Evolutionary conservation across 495 filamentous ascomycete genomes (phyloP).

Genomic region (Penicillium diatomitis): DNA sequence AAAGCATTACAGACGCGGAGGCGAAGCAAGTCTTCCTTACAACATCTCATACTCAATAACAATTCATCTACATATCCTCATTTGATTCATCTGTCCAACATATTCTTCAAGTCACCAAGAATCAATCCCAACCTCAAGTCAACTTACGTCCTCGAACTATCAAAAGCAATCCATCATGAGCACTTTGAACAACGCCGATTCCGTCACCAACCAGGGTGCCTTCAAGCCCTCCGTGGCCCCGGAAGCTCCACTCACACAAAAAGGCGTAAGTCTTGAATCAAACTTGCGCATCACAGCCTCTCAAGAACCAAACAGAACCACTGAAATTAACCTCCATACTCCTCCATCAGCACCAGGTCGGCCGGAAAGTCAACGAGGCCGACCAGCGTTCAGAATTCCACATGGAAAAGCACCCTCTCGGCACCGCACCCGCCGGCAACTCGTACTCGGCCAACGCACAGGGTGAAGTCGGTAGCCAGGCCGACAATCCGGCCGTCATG

Average conservation of each 20-base stretch:
- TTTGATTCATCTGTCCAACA: too few relatives aligned
- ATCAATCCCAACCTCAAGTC: too few relatives aligned
- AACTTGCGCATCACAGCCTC: too few relatives aligned
- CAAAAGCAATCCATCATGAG: constrained; percentile 37
- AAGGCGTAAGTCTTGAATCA: constrained; percentile 39
- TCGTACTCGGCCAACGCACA: constrained; percentile 50
- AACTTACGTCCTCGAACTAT: neutral
- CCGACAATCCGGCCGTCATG: constrained; percentile 33
- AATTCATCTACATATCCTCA: too few relatives aligned
- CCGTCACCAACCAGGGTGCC: constrained; percentile 27
- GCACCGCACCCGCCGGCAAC: constrained; percentile 52
- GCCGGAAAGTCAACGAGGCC: constrained; percentile 45
- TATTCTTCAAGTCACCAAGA: too few relatives aligned
- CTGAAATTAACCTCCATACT: neutral
- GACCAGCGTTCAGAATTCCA: constrained; percentile 57
- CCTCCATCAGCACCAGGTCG: constrained; percentile 52
- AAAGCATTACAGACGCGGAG: too few relatives aligned
- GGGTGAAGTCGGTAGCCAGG: constrained; percentile 36
- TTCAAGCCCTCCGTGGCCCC: constrained; percentile 31
- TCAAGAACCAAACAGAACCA: neutral
- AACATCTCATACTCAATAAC: too few relatives aligned
- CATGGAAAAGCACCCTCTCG: constrained; percentile 49
- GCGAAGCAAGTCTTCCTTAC: too few relatives aligned
- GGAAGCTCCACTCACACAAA: constrained; percentile 42
- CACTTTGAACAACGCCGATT: constrained; percentile 41